Base-by-base conservation (phyloP, 2,329 filamentous ascomycete genomes). In the Tolypocladium ovalisporum region DNA sequence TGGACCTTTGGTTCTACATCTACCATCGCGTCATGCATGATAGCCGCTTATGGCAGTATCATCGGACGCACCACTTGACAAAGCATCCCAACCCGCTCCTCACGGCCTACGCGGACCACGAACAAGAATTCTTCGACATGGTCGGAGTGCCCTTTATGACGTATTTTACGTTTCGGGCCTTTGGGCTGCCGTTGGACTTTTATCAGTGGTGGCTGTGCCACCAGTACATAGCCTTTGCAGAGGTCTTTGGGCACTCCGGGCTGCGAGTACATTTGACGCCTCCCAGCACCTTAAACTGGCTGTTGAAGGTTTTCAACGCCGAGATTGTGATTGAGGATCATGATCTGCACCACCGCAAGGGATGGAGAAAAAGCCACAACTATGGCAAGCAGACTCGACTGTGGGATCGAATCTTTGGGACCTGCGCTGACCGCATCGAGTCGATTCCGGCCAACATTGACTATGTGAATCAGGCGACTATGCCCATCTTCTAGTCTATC, bases 201-300 rank as follows among this genome's bases (percentile, higher is more conserved):
- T 76, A 75, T 56, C 74, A 76, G 39, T 76, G 72, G 69, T 77
- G 74, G 74, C 62, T 77, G 24, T 76, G 74, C 62, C 69, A 75
- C 52, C 65, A 73, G 55, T 77, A 75, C 55, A 66, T 76, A 22
- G 67, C 72, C 9, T 76, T 67, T 60, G 62, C 68, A 17, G 73
- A 75, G 59, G 57, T 74, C 8, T 65, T 65, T 27, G 73, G 73
- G 6, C 73, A 75, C 55, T 70, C 66, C 35, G 72, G 73, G 0
- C 47, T 76, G 10, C 69, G 75, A 4, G 49, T 76, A 4, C 68
- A 68, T 51, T 61, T 66, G 1, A 66, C 66, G 0, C 66, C 69
- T 0, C 69, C 73, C 0, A 65, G 66, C 0, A 68, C 71, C 0
- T 58, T 72, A 15, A 64, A 61, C 10, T 71, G 66, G 62, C 54